Percentiles rank a stretch among this genome's conserved stretches.
Conservation (phyloP, 2,329 filamentous ascomycete genomes). For the Torrubiella hemipterigena region DNA sequence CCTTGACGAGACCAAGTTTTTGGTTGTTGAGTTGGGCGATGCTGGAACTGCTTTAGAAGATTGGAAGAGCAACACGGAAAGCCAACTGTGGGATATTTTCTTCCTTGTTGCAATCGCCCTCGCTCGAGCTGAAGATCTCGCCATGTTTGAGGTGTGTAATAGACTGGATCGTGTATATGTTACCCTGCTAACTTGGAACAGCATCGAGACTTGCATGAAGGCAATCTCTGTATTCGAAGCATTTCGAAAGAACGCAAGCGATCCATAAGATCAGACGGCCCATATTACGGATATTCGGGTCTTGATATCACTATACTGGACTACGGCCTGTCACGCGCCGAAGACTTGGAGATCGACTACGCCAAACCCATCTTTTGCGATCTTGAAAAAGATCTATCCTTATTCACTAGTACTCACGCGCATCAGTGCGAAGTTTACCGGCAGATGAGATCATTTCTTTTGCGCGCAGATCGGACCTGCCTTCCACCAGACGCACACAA, state of each 20-base stretch:
- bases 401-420: conserved; percentile 50
- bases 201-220: conserved; percentile 56
- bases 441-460: conserved; percentile 46
- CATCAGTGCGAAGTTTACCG: conserved; percentile 50
- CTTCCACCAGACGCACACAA: conserved; percentile 34
- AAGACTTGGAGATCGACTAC: conserved; percentile 24
- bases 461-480: conserved; percentile 37
- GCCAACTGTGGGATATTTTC: conserved; percentile 52
- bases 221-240: conserved; percentile 47
- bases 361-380: conserved; percentile 38
- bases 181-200: conserved; percentile 18
- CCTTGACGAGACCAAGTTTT: conserved; percentile 42
- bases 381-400: conserved; percentile 44
- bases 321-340: conserved; percentile 51
- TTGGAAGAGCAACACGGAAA: conserved; percentile 32
- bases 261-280: conserved; percentile 17
- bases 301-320: conserved; percentile 54
- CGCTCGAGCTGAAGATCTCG: conserved; percentile 43
- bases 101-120: conserved; percentile 48
- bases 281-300: conserved; percentile 44
- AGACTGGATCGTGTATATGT: not conserved
- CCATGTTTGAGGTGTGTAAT: conserved; percentile 44
- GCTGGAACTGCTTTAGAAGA: conserved; percentile 49
- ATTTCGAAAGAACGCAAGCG: conserved; percentile 18
- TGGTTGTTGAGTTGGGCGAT: conserved; percentile 52